Base-by-base conservation (phyloP, 345 rosid species). In the Citrus mangshanensis region DNA sequence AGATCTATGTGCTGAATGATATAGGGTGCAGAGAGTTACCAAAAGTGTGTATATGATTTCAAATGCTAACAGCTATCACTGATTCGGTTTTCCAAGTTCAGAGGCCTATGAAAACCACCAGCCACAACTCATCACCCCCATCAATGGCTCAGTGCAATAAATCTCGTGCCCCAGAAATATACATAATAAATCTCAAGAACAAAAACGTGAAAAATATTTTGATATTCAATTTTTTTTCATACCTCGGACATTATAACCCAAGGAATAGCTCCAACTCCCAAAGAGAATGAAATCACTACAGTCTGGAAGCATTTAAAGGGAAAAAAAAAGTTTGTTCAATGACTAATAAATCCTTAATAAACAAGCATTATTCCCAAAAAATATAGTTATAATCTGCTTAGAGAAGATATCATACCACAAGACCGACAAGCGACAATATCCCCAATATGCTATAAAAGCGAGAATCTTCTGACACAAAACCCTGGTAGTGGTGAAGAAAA, bases 191-290 rank as follows among this genome's bases (percentile, higher is more conserved):
- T 28, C 13, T 35, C 34, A 64, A 22, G 32, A 5, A 24, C 21
- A 19, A 24, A 55, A 19, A 70, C 18, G 13, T 14, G n/a, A 73
- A 51, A 51, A 34, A 6, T 0, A 34, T 0, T 34, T 22, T 51
- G 60, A 13, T 27, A 24, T 34, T 68, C 27, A 25, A 63, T 46
- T 75, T 60, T 75, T 60, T 58, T 66, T 69, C 49, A 59, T 88
- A 96, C 99, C 99, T 96, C 98, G n/a, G 99, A 89, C 99, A 96
- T 94, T 70, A 96, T 94, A 75, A 96, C 32, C 99, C 99, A 96
- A 25, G 99, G 97, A 83, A 96, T 91, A 42, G 98, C 93, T 60
- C 99, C 99, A 86, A 96, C 76, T 77, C 99, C 99, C 85, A 96
- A 81, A 73, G 99, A 94, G 86, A 91, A 94, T 77, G 85, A 35